A percentile compares a stretch with the other conserved stretches of the same genome.
Evolutionary conservation across 2,329 filamentous ascomycete species (phyloP).

Genomic region (Tolypocladium cylindrosporum): DNA sequence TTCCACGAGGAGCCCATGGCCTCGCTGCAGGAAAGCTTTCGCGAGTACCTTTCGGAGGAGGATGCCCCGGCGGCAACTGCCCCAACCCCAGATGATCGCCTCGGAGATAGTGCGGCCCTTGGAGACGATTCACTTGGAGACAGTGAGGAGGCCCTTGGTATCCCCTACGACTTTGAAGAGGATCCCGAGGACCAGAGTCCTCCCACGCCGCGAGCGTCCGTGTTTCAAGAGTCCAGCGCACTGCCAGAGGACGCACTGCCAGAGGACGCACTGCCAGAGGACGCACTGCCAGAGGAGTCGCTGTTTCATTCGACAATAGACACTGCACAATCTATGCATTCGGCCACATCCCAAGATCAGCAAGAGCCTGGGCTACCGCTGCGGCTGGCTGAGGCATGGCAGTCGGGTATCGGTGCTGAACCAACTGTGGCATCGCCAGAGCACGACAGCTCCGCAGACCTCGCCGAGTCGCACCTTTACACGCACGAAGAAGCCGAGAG

Average conservation of each 20-base stretch:
- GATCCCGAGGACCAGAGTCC: conserved; percentile 26
- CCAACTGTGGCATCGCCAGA: background rate
- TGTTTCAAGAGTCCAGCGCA: conserved; percentile 25
- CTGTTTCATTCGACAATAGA: conserved; percentile 18
- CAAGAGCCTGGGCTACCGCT: background rate
- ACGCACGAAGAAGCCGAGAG: conserved; percentile 75
- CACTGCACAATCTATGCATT: conserved; percentile 7
- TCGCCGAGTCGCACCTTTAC: conserved; percentile 59
- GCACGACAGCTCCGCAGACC: conserved; percentile 23
- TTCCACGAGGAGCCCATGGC: conserved; percentile 14
- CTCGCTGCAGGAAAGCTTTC: conserved; percentile 15
- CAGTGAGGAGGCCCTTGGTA: conserved; percentile 46
- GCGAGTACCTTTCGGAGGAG: conserved; percentile 10
- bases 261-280: background rate
- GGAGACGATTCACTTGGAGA: conserved; percentile 26
- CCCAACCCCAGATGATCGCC: conserved; percentile 6
- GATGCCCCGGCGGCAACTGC: background rate
- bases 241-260: background rate
- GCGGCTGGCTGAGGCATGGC: background rate
- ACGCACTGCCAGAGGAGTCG: background rate
- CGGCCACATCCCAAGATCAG: conserved; percentile 1
- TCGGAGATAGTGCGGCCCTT: conserved; percentile 39
- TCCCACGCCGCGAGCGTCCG: conserved; percentile 45
- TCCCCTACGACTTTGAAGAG: conserved; percentile 41
- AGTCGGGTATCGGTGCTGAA: background rate